These are phyloP conservation scores for Hypericum androsaemum DNA, from an alignment of 345 rosid genomes.

Conservation along the genomic window DNA sequence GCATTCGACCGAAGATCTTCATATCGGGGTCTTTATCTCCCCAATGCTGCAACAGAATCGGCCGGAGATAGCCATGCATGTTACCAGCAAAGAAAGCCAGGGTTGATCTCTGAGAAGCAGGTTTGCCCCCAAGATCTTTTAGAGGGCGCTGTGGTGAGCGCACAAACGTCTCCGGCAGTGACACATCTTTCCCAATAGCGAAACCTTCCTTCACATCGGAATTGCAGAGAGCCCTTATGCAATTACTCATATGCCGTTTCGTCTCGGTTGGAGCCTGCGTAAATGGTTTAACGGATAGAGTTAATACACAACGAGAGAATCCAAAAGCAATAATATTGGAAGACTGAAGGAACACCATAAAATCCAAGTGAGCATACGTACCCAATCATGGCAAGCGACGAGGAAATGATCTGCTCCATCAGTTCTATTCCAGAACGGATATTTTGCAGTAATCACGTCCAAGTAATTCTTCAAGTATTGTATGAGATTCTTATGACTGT, in stretches of 20 bases:
- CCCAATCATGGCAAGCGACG: constrained; percentile 98
- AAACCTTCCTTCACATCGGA: constrained; percentile 79
- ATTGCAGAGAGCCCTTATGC: constrained; percentile 89
- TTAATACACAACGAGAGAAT: not conserved
- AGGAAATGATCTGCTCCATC: constrained; percentile 89
- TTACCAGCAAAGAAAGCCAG: constrained; percentile 87
- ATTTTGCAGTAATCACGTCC: constrained; percentile 47
- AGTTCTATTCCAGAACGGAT: constrained; percentile 86
- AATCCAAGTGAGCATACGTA: constrained; percentile 19
- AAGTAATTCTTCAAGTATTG: constrained; percentile 48
- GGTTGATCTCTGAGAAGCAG: constrained; percentile 54
- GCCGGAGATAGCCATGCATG: constrained; percentile 87
- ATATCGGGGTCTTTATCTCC: constrained; percentile 70
- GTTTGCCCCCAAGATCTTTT: constrained; percentile 64
- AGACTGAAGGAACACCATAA: not conserved
- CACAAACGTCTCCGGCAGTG: constrained; percentile 78
- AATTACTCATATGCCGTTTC: constrained; percentile 50
- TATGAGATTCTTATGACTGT: constrained; percentile 54
- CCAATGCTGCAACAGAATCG: constrained; percentile 66
- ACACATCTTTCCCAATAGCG: constrained; percentile 75
- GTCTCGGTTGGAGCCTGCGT: constrained; percentile 88
- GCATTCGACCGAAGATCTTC: constrained; percentile 60
- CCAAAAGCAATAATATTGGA: not conserved
- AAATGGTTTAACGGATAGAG: constrained; percentile 4
- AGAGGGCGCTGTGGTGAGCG: constrained; percentile 47